phyloP scores from a whole-genome alignment of 768 basidiomycete genomes.

The Russula emetica region DNA sequence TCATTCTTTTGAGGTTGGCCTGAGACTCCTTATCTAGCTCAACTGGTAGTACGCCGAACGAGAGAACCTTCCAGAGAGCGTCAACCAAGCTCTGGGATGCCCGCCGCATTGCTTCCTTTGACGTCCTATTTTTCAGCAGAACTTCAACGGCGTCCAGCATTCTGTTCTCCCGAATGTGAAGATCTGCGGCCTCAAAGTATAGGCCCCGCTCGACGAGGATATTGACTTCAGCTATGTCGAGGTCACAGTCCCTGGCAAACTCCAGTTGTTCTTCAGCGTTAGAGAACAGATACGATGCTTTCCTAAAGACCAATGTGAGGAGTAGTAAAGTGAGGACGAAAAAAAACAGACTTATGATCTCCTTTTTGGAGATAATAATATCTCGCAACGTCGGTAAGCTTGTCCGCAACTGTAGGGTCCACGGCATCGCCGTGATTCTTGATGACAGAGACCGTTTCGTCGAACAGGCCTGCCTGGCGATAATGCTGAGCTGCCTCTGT shows the following conservation, averaged over 20 bases:
- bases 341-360: constrained; percentile 35
- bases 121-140: constrained; percentile 38
- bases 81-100: constrained; percentile 43
- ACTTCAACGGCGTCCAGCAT: constrained; percentile 44
- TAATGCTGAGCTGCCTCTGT: constrained; percentile 42
- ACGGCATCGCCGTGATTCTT: constrained; percentile 35
- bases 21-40: not conserved
- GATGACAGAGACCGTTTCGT: constrained; percentile 47
- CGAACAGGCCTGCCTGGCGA: constrained; percentile 46
- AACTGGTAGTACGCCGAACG: constrained; percentile 34
- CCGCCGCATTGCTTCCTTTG: constrained; percentile 33
- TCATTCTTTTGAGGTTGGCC: constrained; percentile 7
- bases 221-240: constrained; percentile 47
- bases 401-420: constrained; percentile 33
- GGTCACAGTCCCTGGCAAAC: constrained; percentile 50
- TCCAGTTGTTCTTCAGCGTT: constrained; percentile 51
- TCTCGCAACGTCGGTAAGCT: constrained; percentile 42
- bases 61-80: constrained; percentile 44
- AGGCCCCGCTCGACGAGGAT: constrained; percentile 43
- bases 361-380: constrained; percentile 44
- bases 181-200: constrained; percentile 48
- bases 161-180: constrained; percentile 44
- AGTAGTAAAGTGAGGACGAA: not conserved
- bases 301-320: constrained; percentile 35
- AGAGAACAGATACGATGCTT: constrained; percentile 46